These are phyloP conservation scores for Raphanus sativus DNA, from an alignment of 345 rosid species.

Conservation along the genomic window DNA sequence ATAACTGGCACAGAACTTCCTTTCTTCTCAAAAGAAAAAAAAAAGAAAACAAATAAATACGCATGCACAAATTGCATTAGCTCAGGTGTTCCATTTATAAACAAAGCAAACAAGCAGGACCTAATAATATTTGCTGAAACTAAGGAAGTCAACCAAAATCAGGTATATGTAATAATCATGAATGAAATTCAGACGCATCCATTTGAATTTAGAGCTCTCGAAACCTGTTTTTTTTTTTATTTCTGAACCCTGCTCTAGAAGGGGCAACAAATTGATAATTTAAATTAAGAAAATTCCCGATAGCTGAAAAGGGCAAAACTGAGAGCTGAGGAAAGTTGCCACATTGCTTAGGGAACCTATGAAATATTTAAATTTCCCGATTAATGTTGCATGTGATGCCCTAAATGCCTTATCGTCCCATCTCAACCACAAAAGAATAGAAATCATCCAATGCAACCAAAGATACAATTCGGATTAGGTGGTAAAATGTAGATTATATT, in stretches of 20 bases:
- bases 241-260: neutral
- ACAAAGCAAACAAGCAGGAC: too few species aligned
- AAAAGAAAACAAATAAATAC: neutral
- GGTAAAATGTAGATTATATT: slow-evolving; percentile 2
- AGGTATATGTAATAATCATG: slow-evolving; percentile 6
- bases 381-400: too few species aligned
- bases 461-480: slow-evolving; percentile 10
- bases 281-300: slow-evolving; percentile 13
- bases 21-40: neutral
- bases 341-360: neutral
- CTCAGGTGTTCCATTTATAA: too few species aligned
- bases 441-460: slow-evolving; percentile 19
- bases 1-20: slow-evolving; percentile 8
- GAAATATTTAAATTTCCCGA: neutral
- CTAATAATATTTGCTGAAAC: neutral
- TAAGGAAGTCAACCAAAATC: slow-evolving; percentile 6
- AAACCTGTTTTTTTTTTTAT: neutral
- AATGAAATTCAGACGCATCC: slow-evolving; percentile 14
- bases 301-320: neutral
- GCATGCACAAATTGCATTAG: too few species aligned
- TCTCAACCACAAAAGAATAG: neutral
- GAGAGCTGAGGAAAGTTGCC: neutral
- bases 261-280: neutral
- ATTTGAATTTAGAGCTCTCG: slow-evolving; percentile 4
- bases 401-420: neutral